Evolutionary conservation across 306 rosid genomes (phyloP).

Genomic region (Citrullus mucosospermus): DNA sequence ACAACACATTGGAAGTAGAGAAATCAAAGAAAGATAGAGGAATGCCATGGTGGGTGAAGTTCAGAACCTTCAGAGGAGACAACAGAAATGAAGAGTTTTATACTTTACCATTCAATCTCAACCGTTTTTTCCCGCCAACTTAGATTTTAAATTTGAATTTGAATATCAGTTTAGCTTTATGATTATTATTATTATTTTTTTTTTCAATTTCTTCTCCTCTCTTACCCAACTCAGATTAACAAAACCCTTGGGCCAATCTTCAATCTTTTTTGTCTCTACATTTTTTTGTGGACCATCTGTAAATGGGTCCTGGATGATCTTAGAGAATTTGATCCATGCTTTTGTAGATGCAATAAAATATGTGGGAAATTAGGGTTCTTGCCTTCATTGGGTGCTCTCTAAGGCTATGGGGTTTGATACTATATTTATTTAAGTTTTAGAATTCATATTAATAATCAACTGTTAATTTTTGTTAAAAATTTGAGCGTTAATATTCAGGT

Average conservation of each 20-base stretch:
- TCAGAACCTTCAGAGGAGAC: conserved; percentile 85
- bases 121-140: conserved; percentile 91
- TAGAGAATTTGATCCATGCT: conserved; percentile 23
- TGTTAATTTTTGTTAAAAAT: too few species aligned
- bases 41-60: conserved; percentile 99
- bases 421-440: too few species aligned
- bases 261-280: conserved; percentile 1
- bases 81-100: conserved; percentile 94
- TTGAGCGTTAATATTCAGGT: too few species aligned
- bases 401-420: too few species aligned
- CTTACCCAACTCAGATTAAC: neutral
- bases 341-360: conserved; percentile 25
- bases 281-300: conserved; percentile 19
- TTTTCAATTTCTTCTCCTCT: neutral
- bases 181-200: neutral
- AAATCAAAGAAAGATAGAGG: conserved; percentile 84
- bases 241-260: neutral
- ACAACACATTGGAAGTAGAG: conserved; percentile 82
- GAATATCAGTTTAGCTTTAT: neutral
- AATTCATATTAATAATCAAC: too few species aligned
- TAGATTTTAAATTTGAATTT: neutral
- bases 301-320: conserved; percentile 12
- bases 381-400: too few species aligned
- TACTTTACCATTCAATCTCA: conserved; percentile 85
- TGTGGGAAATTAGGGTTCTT: neutral